Base-by-base conservation (phyloP, 2,329 filamentous ascomycete species). In the Cadophora malorum region DNA sequence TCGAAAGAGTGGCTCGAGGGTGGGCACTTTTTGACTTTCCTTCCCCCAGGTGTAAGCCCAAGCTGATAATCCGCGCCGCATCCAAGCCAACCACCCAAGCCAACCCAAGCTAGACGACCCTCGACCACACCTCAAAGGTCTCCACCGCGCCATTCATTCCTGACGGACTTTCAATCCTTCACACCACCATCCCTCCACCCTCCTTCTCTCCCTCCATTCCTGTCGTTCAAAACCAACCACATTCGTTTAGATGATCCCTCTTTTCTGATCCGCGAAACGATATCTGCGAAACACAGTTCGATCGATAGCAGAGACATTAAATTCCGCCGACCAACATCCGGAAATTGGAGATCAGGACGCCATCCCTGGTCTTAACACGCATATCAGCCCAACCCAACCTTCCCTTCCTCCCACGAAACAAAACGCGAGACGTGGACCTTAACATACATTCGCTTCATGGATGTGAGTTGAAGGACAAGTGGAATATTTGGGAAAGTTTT, bases 311-410 rank as follows among this genome's bases (percentile, higher is more conserved):
- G 41, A 45, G 41, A 45, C 41, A 16, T 55, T 55, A 31, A 55
- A 25, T 59, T 16, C 21, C 12, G 10, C 56, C 56, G 31, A 38
- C 56, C 56, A 59, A n/a, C n/a, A 45, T 6, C 10, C 56, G 21
- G 64, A 66, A 45, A 65, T 66, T 61, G 28, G 21, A 56, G 50
- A 38, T 23, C 16, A 52, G 19, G 31, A 52, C 35, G 56, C 23
- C 45, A 66, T 66, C 64, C 64, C 56, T 66, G 64, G 47, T 47
- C 55, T 53, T 66, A 61, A 31, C 21, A 66, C 25, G 31, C 38
- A 56, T 65, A 53, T 52, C 47, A 60, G 21, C 10, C 41, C 28
- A 33, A 7, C 25, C 23, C n/a, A 38, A 31, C 31, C 33, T 63
- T 25, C 28, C 38, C 16, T 64, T 49, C 23, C 49, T 52, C 23